Base-by-base conservation (phyloP, 2,329 filamentous ascomycete genomes). In the Onygena corvina region DNA sequence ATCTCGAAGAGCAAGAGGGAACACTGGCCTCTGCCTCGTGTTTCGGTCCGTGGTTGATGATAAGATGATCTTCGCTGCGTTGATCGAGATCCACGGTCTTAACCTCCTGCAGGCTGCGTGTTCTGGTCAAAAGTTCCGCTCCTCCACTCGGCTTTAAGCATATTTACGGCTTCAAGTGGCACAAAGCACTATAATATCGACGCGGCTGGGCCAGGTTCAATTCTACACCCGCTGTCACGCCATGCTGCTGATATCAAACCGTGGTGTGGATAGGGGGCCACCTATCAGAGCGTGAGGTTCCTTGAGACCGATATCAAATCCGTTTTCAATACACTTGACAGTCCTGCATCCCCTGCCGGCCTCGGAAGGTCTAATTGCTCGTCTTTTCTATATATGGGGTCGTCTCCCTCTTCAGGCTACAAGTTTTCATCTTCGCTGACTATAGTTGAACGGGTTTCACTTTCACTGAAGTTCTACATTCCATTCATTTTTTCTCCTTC, bases 371-470 rank as follows among this genome's bases (percentile, higher is more conserved):
- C 36, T 40, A 40, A 40, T 14, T n/a, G 25, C 4, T n/a, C 11
- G 6, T 31, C n/a, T 46, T 31, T 16, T 46, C 42, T 31, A 29
- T 29, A 46, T 46, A 46, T n/a, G 7, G 8, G 30, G 30, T 46
- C 29, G 7, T 9, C 42, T 46, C 42, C 29, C n/a, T n/a, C 42
- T 9, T 30, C 25, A 21, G 7, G 9, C 11, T 8, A 16, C 42
- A 29, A 23, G 2, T 47, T 35, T 23, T 14, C 25, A 25, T 14
- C 44, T 18, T 27, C 4, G 5, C 31, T 36, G 4, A 16, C 31
- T 25, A 49, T 45, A 45, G 29, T 29, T 46, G 29, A 31, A 46
- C 23, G 30, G 42, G 42, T 14, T 31, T 31, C 23, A 31, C 42
- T 31, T 46, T 25, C 11, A 29, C 30, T 25, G 25, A 23, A 40